A percentile compares a stretch with the other conserved stretches of the same genome.
phyloP scores from a whole-genome alignment of 441 rosid species.

The Euphorbia corollata region DNA sequence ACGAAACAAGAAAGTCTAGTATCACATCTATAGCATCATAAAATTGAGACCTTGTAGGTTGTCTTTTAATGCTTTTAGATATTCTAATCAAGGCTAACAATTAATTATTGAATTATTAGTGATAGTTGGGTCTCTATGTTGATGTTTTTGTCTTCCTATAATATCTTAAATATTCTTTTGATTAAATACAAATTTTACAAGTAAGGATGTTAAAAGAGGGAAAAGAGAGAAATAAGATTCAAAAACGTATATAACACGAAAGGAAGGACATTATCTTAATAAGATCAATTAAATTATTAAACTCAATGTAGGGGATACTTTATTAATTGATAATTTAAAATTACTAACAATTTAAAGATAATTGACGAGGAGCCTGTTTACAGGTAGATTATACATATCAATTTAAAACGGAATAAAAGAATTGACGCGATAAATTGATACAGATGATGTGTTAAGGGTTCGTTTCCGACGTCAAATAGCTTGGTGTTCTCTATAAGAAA shows the following conservation, averaged over 20 bases:
- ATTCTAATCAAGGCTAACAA: background rate
- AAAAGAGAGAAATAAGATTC: background rate
- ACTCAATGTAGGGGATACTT: background rate
- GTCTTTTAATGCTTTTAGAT: conserved; percentile 20
- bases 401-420: no score
- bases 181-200: background rate
- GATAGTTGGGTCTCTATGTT: background rate
- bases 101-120: background rate
- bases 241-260: conserved; percentile 32
- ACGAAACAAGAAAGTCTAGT: conserved; percentile 26
- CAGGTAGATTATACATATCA: no score
- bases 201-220: background rate
- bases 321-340: conserved; percentile 9
- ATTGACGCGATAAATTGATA: no score
- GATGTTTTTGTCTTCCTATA: background rate
- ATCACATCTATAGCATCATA: conserved; percentile 38
- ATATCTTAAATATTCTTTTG: background rate
- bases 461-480: no score
- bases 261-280: conserved; percentile 22
- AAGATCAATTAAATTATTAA: conserved; percentile 6
- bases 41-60: conserved; percentile 27
- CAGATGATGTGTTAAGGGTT: no score
- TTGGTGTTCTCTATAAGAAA: no score
- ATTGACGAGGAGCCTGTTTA: no score
- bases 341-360: no score